Base-by-base conservation (phyloP, 2,329 filamentous ascomycete genomes). In the Nannizzia gypsea region DNA sequence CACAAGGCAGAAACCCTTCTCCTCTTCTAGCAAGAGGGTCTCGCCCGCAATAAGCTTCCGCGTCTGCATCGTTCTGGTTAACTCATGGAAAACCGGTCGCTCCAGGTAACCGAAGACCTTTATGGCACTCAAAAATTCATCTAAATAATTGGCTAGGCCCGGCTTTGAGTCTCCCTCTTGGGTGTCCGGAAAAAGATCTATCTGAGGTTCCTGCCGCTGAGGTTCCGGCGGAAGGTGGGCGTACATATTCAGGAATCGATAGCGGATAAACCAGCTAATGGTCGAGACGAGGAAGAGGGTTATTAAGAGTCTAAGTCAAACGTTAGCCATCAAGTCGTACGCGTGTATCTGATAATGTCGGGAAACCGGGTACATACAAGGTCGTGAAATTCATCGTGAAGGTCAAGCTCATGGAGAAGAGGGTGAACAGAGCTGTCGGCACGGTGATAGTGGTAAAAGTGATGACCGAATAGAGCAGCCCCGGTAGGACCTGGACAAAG, bases 331-430 rank as follows among this genome's bases (percentile, higher is more conserved):
- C 22, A 6, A 6, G 48, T n/a, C 22, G 26, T 31, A 6, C 9
- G 9, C 9, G 31, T 20, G 5, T 5, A 13, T 20, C 6, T 2
- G 17, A 11, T 36, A 36, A 36, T 36, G 31, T 11, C 6, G 42
- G 17, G 17, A 24, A 24, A 13, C 48, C 13, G 48, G 31, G 31
- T 20, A 68, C 85, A 70, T 83, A 95, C 85, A 99, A 75, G 17
- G 93, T 99, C 20, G 92, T 97, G 67, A 93, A 92, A 72, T 97
- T 97, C 91, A 99, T 95, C 9, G 93, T 99, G 69, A 99, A 89
- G 0, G 93, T 99, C 78, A 95, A 78, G 73, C 89, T 96, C 64
- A 90, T 92, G 4, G 90, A 96, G 69, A 96, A 89, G 63, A 96
- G 79, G 4, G 85, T 88, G 72, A 95, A 99, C 17, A 97, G 82